phyloP scores from a whole-genome alignment of 768 basidiomycete genomes.

The Amyloporia xantha region DNA sequence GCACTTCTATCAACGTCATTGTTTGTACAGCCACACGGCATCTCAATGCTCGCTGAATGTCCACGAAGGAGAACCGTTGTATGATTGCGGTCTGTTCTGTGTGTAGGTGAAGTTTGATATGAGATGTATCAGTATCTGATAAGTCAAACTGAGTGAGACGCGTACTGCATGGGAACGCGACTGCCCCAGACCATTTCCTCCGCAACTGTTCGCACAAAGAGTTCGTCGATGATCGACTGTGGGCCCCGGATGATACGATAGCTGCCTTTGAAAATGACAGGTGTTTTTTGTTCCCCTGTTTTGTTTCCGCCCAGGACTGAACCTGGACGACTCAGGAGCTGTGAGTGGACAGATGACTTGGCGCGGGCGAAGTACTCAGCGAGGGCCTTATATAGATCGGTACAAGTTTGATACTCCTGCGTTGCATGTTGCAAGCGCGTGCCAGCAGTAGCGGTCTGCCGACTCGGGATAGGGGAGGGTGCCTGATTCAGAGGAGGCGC shows the following conservation, averaged over 20 bases:
- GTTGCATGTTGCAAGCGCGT: too few relatives aligned
- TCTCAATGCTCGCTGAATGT: neutral
- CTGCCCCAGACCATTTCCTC: neutral
- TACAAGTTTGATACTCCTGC: neutral
- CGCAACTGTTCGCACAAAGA: neutral
- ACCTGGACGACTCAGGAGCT: too few relatives aligned
- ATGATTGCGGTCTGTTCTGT: neutral
- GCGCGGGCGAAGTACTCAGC: neutral
- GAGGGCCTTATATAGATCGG: neutral
- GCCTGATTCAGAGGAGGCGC: too few relatives aligned
- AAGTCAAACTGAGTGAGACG: too few relatives aligned
- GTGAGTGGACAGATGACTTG: too few relatives aligned
- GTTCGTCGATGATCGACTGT: neutral
- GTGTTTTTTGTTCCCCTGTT: too few relatives aligned
- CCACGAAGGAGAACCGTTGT: neutral
- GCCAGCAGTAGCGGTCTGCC: too few relatives aligned
- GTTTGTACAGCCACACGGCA: neutral
- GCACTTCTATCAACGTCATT: neutral
- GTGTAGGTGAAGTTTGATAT: too few relatives aligned
- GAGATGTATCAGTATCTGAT: too few relatives aligned
- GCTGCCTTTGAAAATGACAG: neutral
- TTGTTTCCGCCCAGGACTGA: too few relatives aligned
- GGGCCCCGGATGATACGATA: neutral
- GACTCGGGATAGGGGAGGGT: neutral
- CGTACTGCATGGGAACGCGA: neutral